Percentiles rank a stretch among this genome's conserved stretches.
These are phyloP conservation scores for Colletotrichum sp. DNA, from an alignment of 2,329 filamentous ascomycete species.

Conservation along the genomic window DNA sequence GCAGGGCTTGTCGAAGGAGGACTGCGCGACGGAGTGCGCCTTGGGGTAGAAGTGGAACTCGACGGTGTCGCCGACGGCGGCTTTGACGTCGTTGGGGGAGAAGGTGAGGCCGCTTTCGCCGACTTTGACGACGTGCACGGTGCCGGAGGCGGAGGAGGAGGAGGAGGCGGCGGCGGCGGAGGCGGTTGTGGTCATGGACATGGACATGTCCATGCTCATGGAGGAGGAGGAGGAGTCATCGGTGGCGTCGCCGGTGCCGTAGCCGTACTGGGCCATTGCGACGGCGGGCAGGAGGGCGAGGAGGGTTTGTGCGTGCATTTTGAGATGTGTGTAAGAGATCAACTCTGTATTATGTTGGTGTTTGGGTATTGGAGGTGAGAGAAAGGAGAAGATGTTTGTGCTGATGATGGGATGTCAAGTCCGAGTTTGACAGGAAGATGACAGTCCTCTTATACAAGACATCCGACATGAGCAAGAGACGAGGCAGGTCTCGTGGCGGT, in stretches of 20 bases:
- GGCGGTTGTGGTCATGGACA: neutral
- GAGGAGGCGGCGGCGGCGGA: neutral
- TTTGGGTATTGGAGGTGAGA: neutral
- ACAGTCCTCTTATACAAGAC: neutral
- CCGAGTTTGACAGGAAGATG: neutral
- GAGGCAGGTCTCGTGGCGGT: neutral
- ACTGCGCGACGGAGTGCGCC: constrained; percentile 69
- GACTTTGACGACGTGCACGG: constrained; percentile 29
- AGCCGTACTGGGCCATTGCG: constrained; percentile 12
- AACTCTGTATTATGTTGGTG: neutral
- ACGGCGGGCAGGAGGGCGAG: constrained; percentile 15
- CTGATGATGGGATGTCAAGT: neutral
- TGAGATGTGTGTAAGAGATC: neutral
- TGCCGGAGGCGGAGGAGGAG: neutral
- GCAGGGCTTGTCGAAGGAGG: constrained; percentile 65
- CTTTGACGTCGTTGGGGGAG: constrained; percentile 55
- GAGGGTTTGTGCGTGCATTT: constrained; percentile 15
- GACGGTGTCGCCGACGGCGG: constrained; percentile 51
- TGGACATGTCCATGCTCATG: neutral
- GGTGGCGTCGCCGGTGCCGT: neutral
- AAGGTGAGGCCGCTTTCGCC: constrained; percentile 45
- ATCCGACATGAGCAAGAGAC: neutral
- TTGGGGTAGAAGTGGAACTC: constrained; percentile 49
- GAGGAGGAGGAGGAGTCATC: neutral
- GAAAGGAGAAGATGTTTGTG: neutral